Conservation (phyloP, 768 basidiomycete genomes). For the Hysterangium stoloniferum region DNA sequence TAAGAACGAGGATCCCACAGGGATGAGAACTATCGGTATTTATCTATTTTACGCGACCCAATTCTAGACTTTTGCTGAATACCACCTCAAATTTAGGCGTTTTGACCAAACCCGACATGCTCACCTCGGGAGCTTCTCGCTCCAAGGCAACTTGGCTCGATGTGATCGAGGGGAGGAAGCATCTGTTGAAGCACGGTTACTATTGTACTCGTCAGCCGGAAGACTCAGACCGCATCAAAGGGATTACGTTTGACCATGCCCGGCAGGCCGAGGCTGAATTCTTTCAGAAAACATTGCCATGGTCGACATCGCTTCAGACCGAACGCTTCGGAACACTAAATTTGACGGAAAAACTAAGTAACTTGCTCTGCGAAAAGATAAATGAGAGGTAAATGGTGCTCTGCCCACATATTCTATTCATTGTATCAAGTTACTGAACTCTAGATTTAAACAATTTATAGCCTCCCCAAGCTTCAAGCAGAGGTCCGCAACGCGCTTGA, state of each 20-base stretch:
- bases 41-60: background rate
- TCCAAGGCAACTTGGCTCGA: constrained; percentile 39
- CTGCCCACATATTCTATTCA: background rate
- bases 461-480: constrained; percentile 38
- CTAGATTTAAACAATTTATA: too few species aligned
- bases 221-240: constrained; percentile 41
- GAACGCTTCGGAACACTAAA: constrained; percentile 47
- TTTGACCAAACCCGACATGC: constrained; percentile 60
- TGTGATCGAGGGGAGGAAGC: constrained; percentile 39
- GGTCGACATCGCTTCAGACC: constrained; percentile 40
- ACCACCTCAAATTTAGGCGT: constrained; percentile 37
- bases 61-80: constrained; percentile 21
- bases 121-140: constrained; percentile 36
- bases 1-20: constrained; percentile 40
- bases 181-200: constrained; percentile 49
- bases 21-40: constrained; percentile 56
- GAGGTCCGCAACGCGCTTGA: constrained; percentile 35
- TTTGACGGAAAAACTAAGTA: constrained; percentile 45
- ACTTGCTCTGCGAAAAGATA: constrained; percentile 44
- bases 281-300: constrained; percentile 43
- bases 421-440: constrained; percentile 2
- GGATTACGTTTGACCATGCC: constrained; percentile 28
- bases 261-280: constrained; percentile 34
- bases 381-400: constrained; percentile 34
- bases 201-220: constrained; percentile 61